These are phyloP conservation scores for Fusarium pseudoanthophilum DNA, from an alignment of 2,329 filamentous ascomycete species.

Conservation along the genomic window DNA sequence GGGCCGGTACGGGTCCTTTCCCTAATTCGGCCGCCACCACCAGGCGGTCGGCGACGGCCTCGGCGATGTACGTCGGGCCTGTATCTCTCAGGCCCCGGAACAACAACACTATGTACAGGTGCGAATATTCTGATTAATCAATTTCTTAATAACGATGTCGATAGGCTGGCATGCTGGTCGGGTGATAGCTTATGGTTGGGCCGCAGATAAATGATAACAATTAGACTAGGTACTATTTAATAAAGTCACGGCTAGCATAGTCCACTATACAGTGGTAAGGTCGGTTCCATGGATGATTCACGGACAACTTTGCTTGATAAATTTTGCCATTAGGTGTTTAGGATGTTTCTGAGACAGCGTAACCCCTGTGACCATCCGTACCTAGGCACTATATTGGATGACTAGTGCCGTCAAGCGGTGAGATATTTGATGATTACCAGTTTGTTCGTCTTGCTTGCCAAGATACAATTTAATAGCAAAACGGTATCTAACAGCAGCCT, in stretches of 20 bases:
- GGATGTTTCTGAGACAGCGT: conserved; percentile 15
- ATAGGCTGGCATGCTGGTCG: background rate
- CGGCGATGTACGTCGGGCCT: conserved; percentile 7
- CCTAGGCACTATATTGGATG: background rate
- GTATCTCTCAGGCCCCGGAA: background rate
- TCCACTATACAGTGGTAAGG: conserved; percentile 5
- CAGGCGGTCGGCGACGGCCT: conserved; percentile 20
- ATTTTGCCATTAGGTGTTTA: conserved; percentile 3
- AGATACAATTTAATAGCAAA: background rate
- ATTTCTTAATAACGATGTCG: background rate
- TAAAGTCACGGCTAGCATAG: background rate
- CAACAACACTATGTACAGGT: background rate
- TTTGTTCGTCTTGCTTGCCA: conserved; percentile 5
- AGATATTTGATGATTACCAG: background rate
- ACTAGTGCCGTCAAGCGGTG: conserved; percentile 19
- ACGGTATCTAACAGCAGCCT: background rate
- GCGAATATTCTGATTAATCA: background rate
- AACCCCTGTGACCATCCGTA: conserved; percentile 3
- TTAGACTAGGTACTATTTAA: too few species aligned
- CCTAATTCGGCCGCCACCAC: conserved; percentile 23
- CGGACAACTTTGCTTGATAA: conserved; percentile 1
- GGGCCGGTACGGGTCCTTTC: conserved; percentile 29
- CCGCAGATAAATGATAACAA: background rate
- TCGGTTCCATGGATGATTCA: conserved; percentile 3
- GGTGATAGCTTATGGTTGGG: background rate